Evolutionary conservation across 345 rosid species (phyloP), one percentile per base, ranked within the genome.

Genomic region (Microthlaspi erraticum): DNA sequence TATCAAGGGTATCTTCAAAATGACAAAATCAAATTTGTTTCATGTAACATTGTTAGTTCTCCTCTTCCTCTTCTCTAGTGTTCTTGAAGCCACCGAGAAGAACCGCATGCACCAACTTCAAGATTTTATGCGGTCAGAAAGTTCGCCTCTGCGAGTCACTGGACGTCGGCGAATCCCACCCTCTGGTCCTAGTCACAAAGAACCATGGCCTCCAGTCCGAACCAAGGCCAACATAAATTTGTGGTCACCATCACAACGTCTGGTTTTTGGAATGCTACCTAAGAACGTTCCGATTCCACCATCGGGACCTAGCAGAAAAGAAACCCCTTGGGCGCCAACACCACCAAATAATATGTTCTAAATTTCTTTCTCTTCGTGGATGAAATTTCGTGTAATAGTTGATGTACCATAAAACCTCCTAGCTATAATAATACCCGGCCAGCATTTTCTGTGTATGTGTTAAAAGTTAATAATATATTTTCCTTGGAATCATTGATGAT

Each of bases 201-300:
- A 2, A 60, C 51, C 38, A 5, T 16, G 10, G 10, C 68, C 56
- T 3, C 71, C 52, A 2, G 51, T 41, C 23, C 26, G 3, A 51
- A 37, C 60, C 60, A 64, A n/a, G 5, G 38, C n/a, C 11, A 32
- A 31, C 5, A 4, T 60, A 6, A 60, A 60, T 9, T 2, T 32
- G 3, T 45, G 68, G 56, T 46, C 55, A 33, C 33, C 68, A 63
- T 63, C 68, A 36, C 66, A 48, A 58, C 50, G 53, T 5, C 6
- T 70, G 8, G 11, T 8, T 60, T 70, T 60, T 19, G n/a, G 36
- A 60, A 70, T 70, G 60, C 60, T 71, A 32, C 75, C 75, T 10
- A 68, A 52, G 14, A 6, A 60, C 20, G 43, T 39, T 68, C 75
- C 51, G 1, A 36, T 44, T 9, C 70, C 64, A 4, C 76, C 70